These are phyloP conservation scores for Phytophthora citricola DNA, from an alignment of 352 stramenopile genomes.

Conservation along the genomic window DNA sequence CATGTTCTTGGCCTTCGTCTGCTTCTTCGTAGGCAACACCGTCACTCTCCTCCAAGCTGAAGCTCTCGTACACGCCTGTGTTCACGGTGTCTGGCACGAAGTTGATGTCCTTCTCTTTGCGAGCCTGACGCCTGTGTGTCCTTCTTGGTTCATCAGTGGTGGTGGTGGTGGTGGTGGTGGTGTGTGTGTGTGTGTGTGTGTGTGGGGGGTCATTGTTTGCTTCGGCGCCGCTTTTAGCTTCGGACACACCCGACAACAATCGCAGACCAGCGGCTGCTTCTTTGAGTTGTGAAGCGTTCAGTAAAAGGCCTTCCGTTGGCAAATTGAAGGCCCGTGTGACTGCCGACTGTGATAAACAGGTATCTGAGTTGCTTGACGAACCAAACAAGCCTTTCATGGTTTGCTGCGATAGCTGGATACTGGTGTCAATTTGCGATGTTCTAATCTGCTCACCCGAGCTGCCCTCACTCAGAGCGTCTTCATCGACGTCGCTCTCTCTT, in stretches of 20 bases:
- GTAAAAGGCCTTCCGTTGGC: conserved; percentile 6
- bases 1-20: neutral
- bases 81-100: conserved; percentile 1
- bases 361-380: too few species aligned
- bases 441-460: neutral
- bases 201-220: too few species aligned
- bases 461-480: too few species aligned
- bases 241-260: too few species aligned
- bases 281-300: neutral
- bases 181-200: too few species aligned
- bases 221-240: too few species aligned
- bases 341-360: conserved; percentile 18
- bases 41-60: neutral
- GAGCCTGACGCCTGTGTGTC: neutral
- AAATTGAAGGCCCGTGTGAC: conserved; percentile 11
- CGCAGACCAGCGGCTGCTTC: too few species aligned
- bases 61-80: conserved; percentile 6
- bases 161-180: too few species aligned
- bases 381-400: conserved; percentile 4
- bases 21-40: neutral
- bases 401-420: conserved; percentile 2
- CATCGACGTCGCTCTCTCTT: too few species aligned
- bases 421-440: conserved; percentile 21
- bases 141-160: neutral
- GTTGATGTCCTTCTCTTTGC: conserved; percentile 7